Evolutionary conservation across 2,329 filamentous ascomycete species (phyloP), one percentile per base, ranked within the genome.

Genomic region (Lachnum nothofagi): DNA sequence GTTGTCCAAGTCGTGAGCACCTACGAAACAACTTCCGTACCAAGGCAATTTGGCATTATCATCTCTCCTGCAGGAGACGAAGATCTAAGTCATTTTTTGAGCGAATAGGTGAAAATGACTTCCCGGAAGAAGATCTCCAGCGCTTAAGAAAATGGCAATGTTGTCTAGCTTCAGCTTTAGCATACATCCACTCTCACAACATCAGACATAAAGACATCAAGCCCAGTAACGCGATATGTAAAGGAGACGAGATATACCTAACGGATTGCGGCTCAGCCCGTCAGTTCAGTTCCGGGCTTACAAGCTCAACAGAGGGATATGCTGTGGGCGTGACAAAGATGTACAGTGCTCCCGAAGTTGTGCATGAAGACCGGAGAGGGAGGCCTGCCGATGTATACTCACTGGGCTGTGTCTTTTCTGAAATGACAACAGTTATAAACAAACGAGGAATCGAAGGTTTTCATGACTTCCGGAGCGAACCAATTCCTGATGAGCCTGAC

Each of bases 161-260:
- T 8, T 57, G 55, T 41, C 52, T 57, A 22, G 49, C 51, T 16
- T 55, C 52, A 19, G 54, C 54, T 16, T 33, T 55, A 1, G 41
- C 50, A 23, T 55, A 53, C 9, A 49, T 54, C 2, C 55, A 56
- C 27, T 50, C 46, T 4, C 42, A 38, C 5, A 56, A 53, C 24
- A 46, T 55, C 4, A 42, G 53, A 14, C 55, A 57, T 19, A 57
- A 57, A 27, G 55, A 57, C 25, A 57, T 57, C 31, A 57, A 55
- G 42, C 53, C 55, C 8, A 54, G 51, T 29, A 57, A 57, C 10
- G 46, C 48, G 5, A 51, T 57, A 17, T 51, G 48, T 24, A 57
- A 57, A 31, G 48, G 44, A 7, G 41, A 48, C 14, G 42, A 50
- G 19, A 40, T 57, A 8, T 54, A 46, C n/a, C 43, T 57, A n/a